Conservation (phyloP, 1,139 yeast species). For the Yamadazyma buinensis region DNA sequence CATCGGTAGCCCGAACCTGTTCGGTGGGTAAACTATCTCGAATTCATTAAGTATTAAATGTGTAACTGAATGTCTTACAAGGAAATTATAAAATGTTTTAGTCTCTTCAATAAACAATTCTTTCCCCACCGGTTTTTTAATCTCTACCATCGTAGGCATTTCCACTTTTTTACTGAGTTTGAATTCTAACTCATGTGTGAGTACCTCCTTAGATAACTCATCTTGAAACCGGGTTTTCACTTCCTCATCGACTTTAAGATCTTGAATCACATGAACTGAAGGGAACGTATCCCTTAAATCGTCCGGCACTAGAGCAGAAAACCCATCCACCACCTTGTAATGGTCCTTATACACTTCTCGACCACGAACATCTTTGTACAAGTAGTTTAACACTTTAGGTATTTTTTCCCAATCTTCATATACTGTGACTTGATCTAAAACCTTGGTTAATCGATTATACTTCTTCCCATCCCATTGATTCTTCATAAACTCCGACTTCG, state of each 20-base stretch:
- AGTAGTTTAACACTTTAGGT: slow-evolving; percentile 23
- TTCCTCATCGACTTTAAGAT: slow-evolving; percentile 17
- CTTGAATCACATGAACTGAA: slow-evolving; percentile 31
- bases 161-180: neutral
- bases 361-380: slow-evolving; percentile 20
- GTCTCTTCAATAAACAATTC: neutral
- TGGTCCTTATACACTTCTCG: slow-evolving; percentile 10
- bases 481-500: slow-evolving; percentile 7
- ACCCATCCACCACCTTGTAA: slow-evolving; percentile 19
- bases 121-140: no score
- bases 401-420: slow-evolving; percentile 26
- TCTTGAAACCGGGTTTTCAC: slow-evolving; percentile 9
- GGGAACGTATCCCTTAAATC: slow-evolving; percentile 31
- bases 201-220: slow-evolving; percentile 1
- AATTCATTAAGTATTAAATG: slow-evolving; percentile 25
- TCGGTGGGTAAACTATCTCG: slow-evolving; percentile 33
- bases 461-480: no score
- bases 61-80: slow-evolving; percentile 17
- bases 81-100: slow-evolving; percentile 19
- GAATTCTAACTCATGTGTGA: neutral
- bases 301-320: slow-evolving; percentile 19
- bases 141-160: no score
- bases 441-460: neutral
- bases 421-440: slow-evolving; percentile 25
- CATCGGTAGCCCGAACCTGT: slow-evolving; percentile 30